Percentiles rank a stretch among this genome's conserved stretches.
phyloP scores from a whole-genome alignment of 345 rosid species.

The Cochlearia excelsa region DNA sequence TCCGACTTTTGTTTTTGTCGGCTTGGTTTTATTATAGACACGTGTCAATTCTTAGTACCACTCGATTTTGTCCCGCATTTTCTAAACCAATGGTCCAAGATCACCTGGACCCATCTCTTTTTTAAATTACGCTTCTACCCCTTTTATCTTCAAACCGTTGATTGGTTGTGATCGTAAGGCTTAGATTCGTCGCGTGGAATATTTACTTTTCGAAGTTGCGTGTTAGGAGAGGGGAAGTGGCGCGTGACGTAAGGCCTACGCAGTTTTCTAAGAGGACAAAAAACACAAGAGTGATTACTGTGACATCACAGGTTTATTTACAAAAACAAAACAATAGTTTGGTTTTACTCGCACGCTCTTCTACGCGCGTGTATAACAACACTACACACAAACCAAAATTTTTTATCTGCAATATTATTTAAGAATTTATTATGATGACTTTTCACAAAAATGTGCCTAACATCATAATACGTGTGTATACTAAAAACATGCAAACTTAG shows the following conservation, averaged over 20 bases:
- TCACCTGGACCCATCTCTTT: slow-evolving; percentile 30
- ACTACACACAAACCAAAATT: neutral
- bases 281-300: slow-evolving; percentile 24
- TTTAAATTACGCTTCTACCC: neutral
- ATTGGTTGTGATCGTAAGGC: slow-evolving; percentile 26
- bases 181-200: slow-evolving; percentile 26
- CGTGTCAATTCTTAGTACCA: slow-evolving; percentile 33
- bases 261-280: slow-evolving; percentile 26
- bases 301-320: slow-evolving; percentile 25
- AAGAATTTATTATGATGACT: slow-evolving; percentile 8
- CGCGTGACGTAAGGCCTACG: slow-evolving; percentile 39
- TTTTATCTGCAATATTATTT: slow-evolving; percentile 1
- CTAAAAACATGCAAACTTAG: slow-evolving; percentile 34
- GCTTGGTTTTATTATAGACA: slow-evolving; percentile 22
- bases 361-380: neutral
- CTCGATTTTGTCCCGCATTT: slow-evolving; percentile 33
- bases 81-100: slow-evolving; percentile 31
- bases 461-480: slow-evolving; percentile 34
- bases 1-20: slow-evolving; percentile 41
- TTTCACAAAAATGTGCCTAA: slow-evolving; percentile 35
- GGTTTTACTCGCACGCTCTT: neutral
- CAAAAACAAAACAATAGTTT: neutral
- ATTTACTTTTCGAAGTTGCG: slow-evolving; percentile 22
- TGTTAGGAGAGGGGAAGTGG: slow-evolving; percentile 37
- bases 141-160: slow-evolving; percentile 2